Percentiles rank a stretch among this genome's conserved stretches.
Conservation (phyloP, 345 rosid species). For the Brassica carinata region DNA sequence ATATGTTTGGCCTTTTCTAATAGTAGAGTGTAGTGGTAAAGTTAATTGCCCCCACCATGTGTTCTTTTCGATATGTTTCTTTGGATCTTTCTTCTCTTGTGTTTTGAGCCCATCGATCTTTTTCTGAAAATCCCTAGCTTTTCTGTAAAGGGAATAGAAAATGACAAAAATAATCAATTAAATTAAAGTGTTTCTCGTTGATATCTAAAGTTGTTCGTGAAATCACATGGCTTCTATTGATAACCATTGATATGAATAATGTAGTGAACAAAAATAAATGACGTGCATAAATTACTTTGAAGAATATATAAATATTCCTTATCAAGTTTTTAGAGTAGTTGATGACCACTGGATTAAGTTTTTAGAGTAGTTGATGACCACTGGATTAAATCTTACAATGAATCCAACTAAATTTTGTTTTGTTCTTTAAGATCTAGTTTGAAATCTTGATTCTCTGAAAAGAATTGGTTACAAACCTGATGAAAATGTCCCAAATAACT, state of each 20-base stretch:
- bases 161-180: not conserved
- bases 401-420: not conserved
- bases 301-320: too few species aligned
- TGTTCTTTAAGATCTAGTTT: not conserved
- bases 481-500: not conserved
- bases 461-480: not conserved
- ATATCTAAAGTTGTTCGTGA: not conserved
- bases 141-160: not conserved
- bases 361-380: not conserved
- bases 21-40: conserved; percentile 7
- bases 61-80: conserved; percentile 20
- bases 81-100: conserved; percentile 28
- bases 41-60: conserved; percentile 34
- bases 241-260: not conserved
- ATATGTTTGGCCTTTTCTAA: conserved; percentile 22
- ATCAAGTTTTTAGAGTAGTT: not conserved
- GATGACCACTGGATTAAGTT: not conserved
- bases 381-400: not conserved
- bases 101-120: conserved; percentile 12
- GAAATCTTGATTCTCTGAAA: too few species aligned
- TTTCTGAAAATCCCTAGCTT: not conserved
- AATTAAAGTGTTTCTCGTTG: not conserved
- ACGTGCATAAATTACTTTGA: not conserved
- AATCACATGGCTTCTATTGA: not conserved
- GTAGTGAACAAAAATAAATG: not conserved